A percentile compares a stretch with the other conserved stretches of the same genome.
phyloP scores from a whole-genome alignment of 2,329 filamentous ascomycete species.

The Penicillium glabrum region DNA sequence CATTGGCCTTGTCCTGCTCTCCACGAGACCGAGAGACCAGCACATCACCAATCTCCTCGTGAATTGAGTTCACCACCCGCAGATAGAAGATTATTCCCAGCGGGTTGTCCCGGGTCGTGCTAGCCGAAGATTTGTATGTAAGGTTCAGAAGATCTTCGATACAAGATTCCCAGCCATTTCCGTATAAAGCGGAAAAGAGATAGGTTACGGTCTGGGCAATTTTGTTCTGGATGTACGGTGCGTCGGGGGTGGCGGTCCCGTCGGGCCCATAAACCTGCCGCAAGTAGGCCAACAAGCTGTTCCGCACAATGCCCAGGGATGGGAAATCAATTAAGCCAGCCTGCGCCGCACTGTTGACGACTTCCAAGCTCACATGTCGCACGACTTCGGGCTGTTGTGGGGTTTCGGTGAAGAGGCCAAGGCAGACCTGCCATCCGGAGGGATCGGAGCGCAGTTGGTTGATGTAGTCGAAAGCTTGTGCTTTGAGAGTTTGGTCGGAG shows the following conservation, averaged over 20 bases:
- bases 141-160: slow-evolving; percentile 85
- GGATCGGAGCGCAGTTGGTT: slow-evolving; percentile 77
- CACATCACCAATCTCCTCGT: slow-evolving; percentile 96
- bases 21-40: slow-evolving; percentile 74
- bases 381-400: slow-evolving; percentile 79
- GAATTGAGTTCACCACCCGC: slow-evolving; percentile 81
- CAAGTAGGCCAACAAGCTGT: slow-evolving; percentile 79
- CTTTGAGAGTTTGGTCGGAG: slow-evolving; percentile 72
- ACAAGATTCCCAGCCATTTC: slow-evolving; percentile 81
- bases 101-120: slow-evolving; percentile 65
- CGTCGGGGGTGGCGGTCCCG: slow-evolving; percentile 61
- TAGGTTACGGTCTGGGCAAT: slow-evolving; percentile 93
- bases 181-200: slow-evolving; percentile 85
- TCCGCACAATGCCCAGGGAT: slow-evolving; percentile 73
- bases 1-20: slow-evolving; percentile 81
- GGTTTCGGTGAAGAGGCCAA: slow-evolving; percentile 76
- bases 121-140: slow-evolving; percentile 61
- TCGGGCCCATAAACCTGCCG: slow-evolving; percentile 68
- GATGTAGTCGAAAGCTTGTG: slow-evolving; percentile 66
- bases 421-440: slow-evolving; percentile 86
- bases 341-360: slow-evolving; percentile 89
- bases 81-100: slow-evolving; percentile 82
- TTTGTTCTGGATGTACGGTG: slow-evolving; percentile 85
- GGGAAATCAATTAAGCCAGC: slow-evolving; percentile 71
- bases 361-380: slow-evolving; percentile 84